A percentile compares a stretch with the other conserved stretches of the same genome.
Conservation (phyloP, 768 basidiomycete species). For the Mycena leptocephala region DNA sequence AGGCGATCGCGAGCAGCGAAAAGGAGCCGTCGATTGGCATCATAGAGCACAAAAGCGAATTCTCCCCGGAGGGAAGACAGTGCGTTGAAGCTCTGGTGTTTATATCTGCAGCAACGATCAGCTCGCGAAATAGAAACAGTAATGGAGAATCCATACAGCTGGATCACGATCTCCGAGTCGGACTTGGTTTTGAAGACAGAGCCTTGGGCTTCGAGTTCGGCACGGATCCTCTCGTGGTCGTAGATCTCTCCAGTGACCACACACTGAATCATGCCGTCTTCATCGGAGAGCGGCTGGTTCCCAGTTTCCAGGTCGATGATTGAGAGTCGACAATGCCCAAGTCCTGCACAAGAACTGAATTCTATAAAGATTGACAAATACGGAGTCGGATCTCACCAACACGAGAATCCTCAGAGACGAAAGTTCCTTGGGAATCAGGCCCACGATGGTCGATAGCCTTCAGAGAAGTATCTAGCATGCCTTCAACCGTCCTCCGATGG, state of each 20-base stretch:
- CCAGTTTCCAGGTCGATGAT: constrained; percentile 34
- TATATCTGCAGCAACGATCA: constrained; percentile 15
- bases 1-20: constrained; percentile 36
- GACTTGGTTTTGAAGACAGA: constrained; percentile 30
- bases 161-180: constrained; percentile 31
- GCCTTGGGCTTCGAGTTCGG: constrained; percentile 24
- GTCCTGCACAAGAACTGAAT: neutral
- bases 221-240: constrained; percentile 31
- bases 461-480: constrained; percentile 7
- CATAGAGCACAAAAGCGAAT: constrained; percentile 37
- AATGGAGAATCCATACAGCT: constrained; percentile 4
- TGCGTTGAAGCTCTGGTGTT: constrained; percentile 6
- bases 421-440: constrained; percentile 20
- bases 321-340: constrained; percentile 27
- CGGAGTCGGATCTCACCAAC: constrained; percentile 2
- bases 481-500: neutral
- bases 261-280: constrained; percentile 16
- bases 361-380: neutral
- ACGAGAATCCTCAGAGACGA: constrained; percentile 6
- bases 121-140: neutral
- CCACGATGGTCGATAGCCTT: constrained; percentile 15
- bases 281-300: constrained; percentile 29
- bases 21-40: neutral
- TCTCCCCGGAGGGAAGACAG: constrained; percentile 31
- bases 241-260: constrained; percentile 33